Conservation (phyloP, 2,329 filamentous ascomycete genomes). For the Chaetomiaceae sp. region DNA sequence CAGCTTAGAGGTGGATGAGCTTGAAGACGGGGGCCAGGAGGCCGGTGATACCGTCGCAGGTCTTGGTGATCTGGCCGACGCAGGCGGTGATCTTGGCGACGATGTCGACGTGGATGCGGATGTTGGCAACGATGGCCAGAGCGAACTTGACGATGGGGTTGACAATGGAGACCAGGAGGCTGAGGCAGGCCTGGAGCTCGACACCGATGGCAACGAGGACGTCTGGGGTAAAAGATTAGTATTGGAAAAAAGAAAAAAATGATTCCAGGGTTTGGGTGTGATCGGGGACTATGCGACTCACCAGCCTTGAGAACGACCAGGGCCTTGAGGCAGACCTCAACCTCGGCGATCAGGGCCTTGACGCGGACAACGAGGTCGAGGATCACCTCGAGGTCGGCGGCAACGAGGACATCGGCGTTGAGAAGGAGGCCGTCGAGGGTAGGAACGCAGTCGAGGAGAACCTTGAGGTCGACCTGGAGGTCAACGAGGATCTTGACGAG, state of each 20-base stretch:
- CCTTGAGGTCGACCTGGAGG: conserved; percentile 13
- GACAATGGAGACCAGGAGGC: conserved; percentile 5
- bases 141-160: conserved; percentile 4
- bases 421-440: conserved; percentile 12
- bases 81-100: conserved; percentile 8
- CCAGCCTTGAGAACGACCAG: conserved; percentile 13
- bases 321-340: conserved; percentile 10
- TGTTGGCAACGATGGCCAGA: conserved; percentile 8
- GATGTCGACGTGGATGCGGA: conserved; percentile 2
- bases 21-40: conserved; percentile 2
- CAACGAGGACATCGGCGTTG: conserved; percentile 9
- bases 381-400: conserved; percentile 11
- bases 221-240: not conserved
- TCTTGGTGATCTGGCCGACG: not conserved
- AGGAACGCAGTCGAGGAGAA: conserved; percentile 6
- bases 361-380: conserved; percentile 13
- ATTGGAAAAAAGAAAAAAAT: too few relatives aligned
- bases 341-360: conserved; percentile 9
- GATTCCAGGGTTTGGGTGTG: too few relatives aligned
- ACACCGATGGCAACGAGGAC: conserved; percentile 9
- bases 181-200: conserved; percentile 8
- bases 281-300: too few relatives aligned
- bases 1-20: conserved; percentile 12
- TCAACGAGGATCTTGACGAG: conserved; percentile 13
- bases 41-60: not conserved